Evolutionary conservation across 495 filamentous ascomycete genomes (phyloP).

Genomic region (Annulohypoxylon nitens): DNA sequence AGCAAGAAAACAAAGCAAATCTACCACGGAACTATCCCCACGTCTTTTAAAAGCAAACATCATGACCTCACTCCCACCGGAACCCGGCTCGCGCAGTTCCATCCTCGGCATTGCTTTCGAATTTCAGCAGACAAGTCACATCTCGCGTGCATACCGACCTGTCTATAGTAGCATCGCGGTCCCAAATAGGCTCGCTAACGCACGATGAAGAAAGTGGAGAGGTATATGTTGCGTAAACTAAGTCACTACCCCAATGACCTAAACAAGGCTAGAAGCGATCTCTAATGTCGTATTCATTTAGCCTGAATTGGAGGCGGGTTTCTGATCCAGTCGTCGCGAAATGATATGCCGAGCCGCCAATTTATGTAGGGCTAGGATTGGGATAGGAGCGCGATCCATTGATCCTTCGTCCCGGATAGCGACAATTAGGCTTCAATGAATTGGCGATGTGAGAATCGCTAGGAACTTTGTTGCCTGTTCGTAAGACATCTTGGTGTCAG

Average conservation of each 20-base stretch:
- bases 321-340: conserved; percentile 18
- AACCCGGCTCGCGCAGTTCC: conserved; percentile 6
- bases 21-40: no score
- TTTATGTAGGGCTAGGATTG: conserved; percentile 27
- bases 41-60: conserved; percentile 5
- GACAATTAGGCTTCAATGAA: background rate
- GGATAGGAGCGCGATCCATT: conserved; percentile 2
- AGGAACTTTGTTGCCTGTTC: background rate
- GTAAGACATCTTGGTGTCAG: background rate
- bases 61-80: conserved; percentile 9
- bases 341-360: conserved; percentile 25
- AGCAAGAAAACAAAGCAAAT: no score
- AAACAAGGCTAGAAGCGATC: conserved; percentile 8
- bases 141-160: background rate
- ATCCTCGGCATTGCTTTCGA: background rate
- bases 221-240: conserved; percentile 17
- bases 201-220: conserved; percentile 20
- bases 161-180: conserved; percentile 3
- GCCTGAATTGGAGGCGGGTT: conserved; percentile 15
- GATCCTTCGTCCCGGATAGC: conserved; percentile 1
- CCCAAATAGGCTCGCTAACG: background rate
- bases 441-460: background rate
- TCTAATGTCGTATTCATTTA: conserved; percentile 14
- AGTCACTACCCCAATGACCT: conserved; percentile 15
- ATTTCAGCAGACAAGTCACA: background rate